Evolutionary conservation across 495 filamentous ascomycete genomes (phyloP).

Genomic region (Podospora pseudocomata): DNA sequence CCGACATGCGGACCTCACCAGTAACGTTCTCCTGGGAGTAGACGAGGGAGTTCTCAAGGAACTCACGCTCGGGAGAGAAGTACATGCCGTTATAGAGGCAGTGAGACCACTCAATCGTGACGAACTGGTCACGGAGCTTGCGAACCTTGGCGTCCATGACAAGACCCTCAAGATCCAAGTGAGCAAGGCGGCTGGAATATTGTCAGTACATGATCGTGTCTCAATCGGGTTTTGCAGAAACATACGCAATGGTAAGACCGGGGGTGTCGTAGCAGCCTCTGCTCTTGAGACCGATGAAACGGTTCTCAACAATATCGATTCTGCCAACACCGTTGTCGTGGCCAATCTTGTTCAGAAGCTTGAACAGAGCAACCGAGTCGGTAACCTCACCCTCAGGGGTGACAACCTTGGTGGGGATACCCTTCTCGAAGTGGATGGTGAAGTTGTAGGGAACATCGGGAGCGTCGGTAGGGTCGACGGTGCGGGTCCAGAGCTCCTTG

Average conservation of each 20-base stretch:
- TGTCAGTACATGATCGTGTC: background rate
- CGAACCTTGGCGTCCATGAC: conserved; percentile 82
- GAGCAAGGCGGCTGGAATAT: conserved; percentile 53
- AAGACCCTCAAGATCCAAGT: conserved; percentile 80
- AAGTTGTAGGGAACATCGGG: conserved; percentile 75
- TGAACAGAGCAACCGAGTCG: conserved; percentile 76
- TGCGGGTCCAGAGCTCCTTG: conserved; percentile 81
- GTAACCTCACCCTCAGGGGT: conserved; percentile 60
- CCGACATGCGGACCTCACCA: conserved; percentile 65
- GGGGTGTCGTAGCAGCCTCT: conserved; percentile 89
- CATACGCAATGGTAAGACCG: conserved; percentile 22
- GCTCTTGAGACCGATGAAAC: conserved; percentile 61
- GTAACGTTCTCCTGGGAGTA: conserved; percentile 61
- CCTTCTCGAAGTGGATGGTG: conserved; percentile 78
- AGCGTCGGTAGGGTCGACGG: conserved; percentile 69
- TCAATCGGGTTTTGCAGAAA: background rate
- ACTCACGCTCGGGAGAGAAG: conserved; percentile 77
- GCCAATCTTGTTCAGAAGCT: conserved; percentile 73
- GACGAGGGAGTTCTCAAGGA: conserved; percentile 63
- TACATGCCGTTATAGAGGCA: conserved; percentile 73
- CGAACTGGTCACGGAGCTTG: conserved; percentile 76
- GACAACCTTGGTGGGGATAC: conserved; percentile 66
- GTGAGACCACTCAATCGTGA: conserved; percentile 67
- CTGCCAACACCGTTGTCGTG: conserved; percentile 74
- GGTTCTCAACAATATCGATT: conserved; percentile 82